A percentile compares a stretch with the other conserved stretches of the same genome.
These are phyloP conservation scores for Hansenula lynferdii DNA, from an alignment of 1,139 yeast species.

Conservation along the genomic window DNA sequence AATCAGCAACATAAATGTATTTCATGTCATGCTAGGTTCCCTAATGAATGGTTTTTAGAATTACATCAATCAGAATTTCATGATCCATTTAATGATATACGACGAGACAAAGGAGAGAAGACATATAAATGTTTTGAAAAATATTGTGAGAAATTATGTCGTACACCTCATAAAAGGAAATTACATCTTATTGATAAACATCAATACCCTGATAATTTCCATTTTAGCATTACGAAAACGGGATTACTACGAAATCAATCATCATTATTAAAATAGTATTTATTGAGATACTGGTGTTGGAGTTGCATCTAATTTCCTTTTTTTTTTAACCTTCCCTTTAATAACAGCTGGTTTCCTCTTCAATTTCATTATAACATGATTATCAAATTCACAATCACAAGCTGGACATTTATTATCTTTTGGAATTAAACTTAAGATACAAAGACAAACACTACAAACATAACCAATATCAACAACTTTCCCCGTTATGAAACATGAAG, in stretches of 20 bases:
- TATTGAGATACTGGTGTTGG: too few species aligned
- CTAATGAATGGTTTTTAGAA: conserved; percentile 33
- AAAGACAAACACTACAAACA: conserved; percentile 93
- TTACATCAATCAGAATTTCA: conserved; percentile 51
- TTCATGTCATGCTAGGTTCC: conserved; percentile 39
- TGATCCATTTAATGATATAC: conserved; percentile 38
- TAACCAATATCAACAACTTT: conserved; percentile 88
- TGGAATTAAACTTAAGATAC: conserved; percentile 57
- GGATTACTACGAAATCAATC: conserved; percentile 24
- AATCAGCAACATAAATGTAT: conserved; percentile 26
- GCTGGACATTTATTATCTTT: conserved; percentile 57
- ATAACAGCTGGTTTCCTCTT: conserved; percentile 51
- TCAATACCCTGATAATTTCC: conserved; percentile 40
- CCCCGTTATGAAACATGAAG: conserved; percentile 90
- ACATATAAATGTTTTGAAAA: conserved; percentile 37
- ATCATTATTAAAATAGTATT: conserved; percentile 23
- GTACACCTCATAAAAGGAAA: conserved; percentile 34
- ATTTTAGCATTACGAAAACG: conserved; percentile 34
- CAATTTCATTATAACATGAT: conserved; percentile 51
- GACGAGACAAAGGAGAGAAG: conserved; percentile 34
- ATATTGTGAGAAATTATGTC: conserved; percentile 31
- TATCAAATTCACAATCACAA: conserved; percentile 57
- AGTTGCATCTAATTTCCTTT: conserved; percentile 20
- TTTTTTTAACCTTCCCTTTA: conserved; percentile 38
- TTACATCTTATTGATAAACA: conserved; percentile 46